Conservation (phyloP, 2,329 filamentous ascomycete genomes). For the Penicillium sp. region DNA sequence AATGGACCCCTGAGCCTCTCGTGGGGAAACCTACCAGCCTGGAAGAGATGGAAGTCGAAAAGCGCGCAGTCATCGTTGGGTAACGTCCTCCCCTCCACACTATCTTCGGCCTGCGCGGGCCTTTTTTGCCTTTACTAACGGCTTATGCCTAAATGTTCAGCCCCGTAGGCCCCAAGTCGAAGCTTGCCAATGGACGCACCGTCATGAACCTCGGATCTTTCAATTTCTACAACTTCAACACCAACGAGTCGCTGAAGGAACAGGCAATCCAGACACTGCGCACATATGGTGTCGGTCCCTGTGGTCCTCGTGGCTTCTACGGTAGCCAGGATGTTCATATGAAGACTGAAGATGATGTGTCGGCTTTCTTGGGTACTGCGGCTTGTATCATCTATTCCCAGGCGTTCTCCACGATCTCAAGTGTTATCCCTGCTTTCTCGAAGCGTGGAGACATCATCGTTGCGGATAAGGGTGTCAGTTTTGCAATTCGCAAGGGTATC, state of each 20-base stretch:
- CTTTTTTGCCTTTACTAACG: slow-evolving; percentile 8
- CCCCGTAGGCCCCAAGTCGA: slow-evolving; percentile 85
- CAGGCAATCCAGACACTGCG: slow-evolving; percentile 92
- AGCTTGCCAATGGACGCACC: slow-evolving; percentile 82
- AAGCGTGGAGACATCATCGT: slow-evolving; percentile 98
- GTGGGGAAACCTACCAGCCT: slow-evolving; percentile 72
- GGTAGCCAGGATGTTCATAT: slow-evolving; percentile 98
- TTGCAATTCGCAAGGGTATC: slow-evolving; percentile 88
- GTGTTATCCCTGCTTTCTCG: slow-evolving; percentile 93
- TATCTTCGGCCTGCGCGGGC: not conserved
- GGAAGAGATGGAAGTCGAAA: slow-evolving; percentile 82
- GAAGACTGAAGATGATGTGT: slow-evolving; percentile 93
- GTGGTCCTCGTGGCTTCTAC: slow-evolving; percentile 96
- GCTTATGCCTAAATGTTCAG: slow-evolving; percentile 48
- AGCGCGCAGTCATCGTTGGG: slow-evolving; percentile 84
- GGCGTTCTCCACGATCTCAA: slow-evolving; percentile 94
- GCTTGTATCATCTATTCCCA: slow-evolving; percentile 95
- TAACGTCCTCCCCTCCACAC: slow-evolving; percentile 44
- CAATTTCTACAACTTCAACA: slow-evolving; percentile 97
- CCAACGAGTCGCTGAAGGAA: slow-evolving; percentile 88
- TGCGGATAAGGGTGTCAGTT: slow-evolving; percentile 90
- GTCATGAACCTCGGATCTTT: slow-evolving; percentile 92
- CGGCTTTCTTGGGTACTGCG: slow-evolving; percentile 81
- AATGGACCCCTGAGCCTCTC: slow-evolving; percentile 93
- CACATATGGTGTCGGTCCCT: slow-evolving; percentile 94